Evolutionary conservation across 2,329 filamentous ascomycete genomes (phyloP).

Genomic region (Fulvia fulva): DNA sequence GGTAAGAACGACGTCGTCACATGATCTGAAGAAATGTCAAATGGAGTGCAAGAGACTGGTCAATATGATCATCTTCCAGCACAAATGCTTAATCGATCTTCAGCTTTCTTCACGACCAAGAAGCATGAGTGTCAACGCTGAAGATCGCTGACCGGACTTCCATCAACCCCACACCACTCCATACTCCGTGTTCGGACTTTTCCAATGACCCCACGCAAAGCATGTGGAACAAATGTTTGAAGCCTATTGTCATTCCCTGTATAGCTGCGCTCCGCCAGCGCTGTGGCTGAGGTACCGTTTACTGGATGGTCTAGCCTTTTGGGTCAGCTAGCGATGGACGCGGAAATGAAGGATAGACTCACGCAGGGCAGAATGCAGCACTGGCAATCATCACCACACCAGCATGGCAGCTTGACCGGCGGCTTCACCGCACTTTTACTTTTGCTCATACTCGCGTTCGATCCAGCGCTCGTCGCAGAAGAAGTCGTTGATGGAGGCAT

Average conservation of each 20-base stretch:
- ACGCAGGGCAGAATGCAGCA: background rate
- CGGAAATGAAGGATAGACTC: too few relatives aligned
- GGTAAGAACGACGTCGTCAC: too few relatives aligned
- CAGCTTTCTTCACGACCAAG: too few relatives aligned
- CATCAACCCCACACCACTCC: constrained; percentile 55
- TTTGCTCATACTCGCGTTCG: constrained; percentile 5
- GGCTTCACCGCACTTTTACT: background rate
- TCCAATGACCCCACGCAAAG: background rate
- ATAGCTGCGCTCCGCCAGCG: background rate
- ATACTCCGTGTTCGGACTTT: constrained; percentile 42
- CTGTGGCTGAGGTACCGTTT: background rate
- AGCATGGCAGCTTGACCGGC: constrained; percentile 31
- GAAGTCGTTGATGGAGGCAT: constrained; percentile 30
- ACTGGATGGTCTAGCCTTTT: background rate
- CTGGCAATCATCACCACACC: constrained; percentile 25
- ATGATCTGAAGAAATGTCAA: too few relatives aligned
- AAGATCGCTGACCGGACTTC: constrained; percentile 31
- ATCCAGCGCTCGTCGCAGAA: constrained; percentile 11
- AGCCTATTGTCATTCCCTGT: background rate
- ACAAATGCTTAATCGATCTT: too few relatives aligned
- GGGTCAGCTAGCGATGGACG: too few relatives aligned
- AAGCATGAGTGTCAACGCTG: background rate
- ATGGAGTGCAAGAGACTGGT: too few relatives aligned
- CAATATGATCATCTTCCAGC: too few relatives aligned
- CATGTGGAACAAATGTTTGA: background rate